Evolutionary conservation across 164 flowering plant genomes (phyloP), one percentile per base, ranked within the genome.

Genomic region (Protea cynaroides): DNA sequence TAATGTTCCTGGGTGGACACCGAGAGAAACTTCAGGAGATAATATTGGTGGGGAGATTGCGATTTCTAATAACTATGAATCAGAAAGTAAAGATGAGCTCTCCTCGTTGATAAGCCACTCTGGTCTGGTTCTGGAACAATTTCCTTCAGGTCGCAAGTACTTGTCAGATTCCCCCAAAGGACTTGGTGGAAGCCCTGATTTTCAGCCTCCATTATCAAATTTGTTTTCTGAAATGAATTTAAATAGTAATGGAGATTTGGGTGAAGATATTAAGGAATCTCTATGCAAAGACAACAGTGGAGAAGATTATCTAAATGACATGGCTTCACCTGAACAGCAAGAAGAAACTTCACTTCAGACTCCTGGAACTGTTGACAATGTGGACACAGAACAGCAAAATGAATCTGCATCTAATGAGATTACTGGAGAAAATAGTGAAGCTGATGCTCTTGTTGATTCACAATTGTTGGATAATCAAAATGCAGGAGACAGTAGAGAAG

Each of bases 1-100:
- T 21, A 82, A 74, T 66, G 79, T 90, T 65, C 86, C 91, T 21
- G 90, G 80, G 49, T 89, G 93, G 96, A 56, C 70, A 50, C 74
- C 91, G 1, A 66, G 52, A 53, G 84, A 80, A 56, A 19, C 58
- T 38, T 75, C 71, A 25, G 68, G 64, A 59, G 79, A 76, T 68
- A 65, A 69, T 70, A 13, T 19, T 51, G 69, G 62, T 37, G 69
- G 61, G 29, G 77, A 75, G 17, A 59, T 43, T 52, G 54, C 56
- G 36, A 14, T 47, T 43, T 62, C 79, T 51, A 81, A 65, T 46
- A 65, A 43, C 44, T 49, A 7, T 53, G 69, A 66, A 15, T 72
- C 77, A 68, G 84, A 74, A 60, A 40, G 57, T 18, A 80, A 69
- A 43, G 81, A 68, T 55, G 81, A 74, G 58, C 49, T 61, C 38